These are phyloP conservation scores for Cucurbita pepo DNA, from an alignment of 306 rosid genomes.

Conservation along the genomic window DNA sequence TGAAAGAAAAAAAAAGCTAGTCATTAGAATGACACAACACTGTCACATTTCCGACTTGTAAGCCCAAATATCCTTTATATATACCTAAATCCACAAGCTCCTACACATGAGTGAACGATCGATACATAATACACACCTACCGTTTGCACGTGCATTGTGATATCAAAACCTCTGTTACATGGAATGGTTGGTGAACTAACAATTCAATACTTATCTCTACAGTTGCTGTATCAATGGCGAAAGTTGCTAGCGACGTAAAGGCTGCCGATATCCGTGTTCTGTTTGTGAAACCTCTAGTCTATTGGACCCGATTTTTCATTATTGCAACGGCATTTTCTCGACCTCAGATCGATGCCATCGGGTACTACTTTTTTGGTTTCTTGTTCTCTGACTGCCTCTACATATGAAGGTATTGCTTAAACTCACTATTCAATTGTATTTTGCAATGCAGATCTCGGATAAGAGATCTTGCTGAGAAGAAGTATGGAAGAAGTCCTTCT, in stretches of 20 bases:
- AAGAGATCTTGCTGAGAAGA: constrained; percentile 75
- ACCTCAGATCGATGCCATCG: constrained; percentile 79
- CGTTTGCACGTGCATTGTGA: neutral
- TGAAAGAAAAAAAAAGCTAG: neutral
- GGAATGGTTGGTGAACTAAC: neutral
- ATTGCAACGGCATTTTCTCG: constrained; percentile 91
- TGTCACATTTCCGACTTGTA: neutral
- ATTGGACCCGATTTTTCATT: constrained; percentile 89
- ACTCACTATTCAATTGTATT: neutral
- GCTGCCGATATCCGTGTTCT: constrained; percentile 83
- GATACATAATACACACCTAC: neutral
- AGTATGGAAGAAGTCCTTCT: constrained; percentile 60
- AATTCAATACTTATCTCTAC: constrained; percentile 11
- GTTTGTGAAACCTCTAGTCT: constrained; percentile 94
- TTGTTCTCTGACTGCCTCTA: neutral
- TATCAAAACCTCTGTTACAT: constrained; percentile 4
- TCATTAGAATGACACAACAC: neutral
- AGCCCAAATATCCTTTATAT: neutral
- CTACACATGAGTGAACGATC: neutral
- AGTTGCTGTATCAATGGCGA: constrained; percentile 91
- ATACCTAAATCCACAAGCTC: neutral
- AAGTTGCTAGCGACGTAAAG: constrained; percentile 80
- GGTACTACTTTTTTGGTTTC: constrained; percentile 25
- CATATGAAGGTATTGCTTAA: constrained; percentile 5
- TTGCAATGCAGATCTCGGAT: constrained; percentile 52